Conservation (phyloP, 2,329 filamentous ascomycete species). For the Fusarium sp. region DNA sequence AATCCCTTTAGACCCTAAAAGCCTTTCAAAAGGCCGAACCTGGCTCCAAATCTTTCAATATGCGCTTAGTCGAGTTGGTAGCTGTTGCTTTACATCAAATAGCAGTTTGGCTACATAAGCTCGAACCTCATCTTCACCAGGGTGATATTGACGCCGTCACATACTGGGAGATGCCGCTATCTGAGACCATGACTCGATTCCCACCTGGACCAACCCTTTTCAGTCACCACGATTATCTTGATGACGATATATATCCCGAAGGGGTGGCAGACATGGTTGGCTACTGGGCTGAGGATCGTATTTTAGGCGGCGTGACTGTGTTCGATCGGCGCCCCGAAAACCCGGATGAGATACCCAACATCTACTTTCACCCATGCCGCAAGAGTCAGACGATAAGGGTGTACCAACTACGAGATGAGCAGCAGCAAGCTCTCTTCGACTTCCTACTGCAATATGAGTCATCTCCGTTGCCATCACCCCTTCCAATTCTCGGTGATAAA, state of each 20-base stretch:
- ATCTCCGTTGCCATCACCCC: background rate
- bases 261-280: conserved; percentile 14
- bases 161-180: conserved; percentile 13
- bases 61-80: conserved; percentile 1
- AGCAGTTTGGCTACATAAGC: background rate
- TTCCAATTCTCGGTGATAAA: conserved; percentile 9
- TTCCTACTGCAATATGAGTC: conserved; percentile 6
- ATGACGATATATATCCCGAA: conserved; percentile 25
- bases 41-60: background rate
- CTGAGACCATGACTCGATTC: background rate
- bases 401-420: conserved; percentile 21
- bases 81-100: conserved; percentile 16
- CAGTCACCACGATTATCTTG: conserved; percentile 15
- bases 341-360: background rate
- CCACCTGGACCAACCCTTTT: conserved; percentile 13
- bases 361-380: conserved; percentile 24
- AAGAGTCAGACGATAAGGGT: conserved; percentile 16
- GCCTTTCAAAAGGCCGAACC: background rate
- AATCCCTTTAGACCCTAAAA: background rate
- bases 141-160: conserved; percentile 7
- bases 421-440: conserved; percentile 7
- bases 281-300: conserved; percentile 27
- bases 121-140: conserved; percentile 10
- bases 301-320: conserved; percentile 10
- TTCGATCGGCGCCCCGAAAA: background rate